Evolutionary conservation across 2,329 filamentous ascomycete genomes (phyloP), one percentile per base, ranked within the genome.

Genomic region (Talaromyces sp.): DNA sequence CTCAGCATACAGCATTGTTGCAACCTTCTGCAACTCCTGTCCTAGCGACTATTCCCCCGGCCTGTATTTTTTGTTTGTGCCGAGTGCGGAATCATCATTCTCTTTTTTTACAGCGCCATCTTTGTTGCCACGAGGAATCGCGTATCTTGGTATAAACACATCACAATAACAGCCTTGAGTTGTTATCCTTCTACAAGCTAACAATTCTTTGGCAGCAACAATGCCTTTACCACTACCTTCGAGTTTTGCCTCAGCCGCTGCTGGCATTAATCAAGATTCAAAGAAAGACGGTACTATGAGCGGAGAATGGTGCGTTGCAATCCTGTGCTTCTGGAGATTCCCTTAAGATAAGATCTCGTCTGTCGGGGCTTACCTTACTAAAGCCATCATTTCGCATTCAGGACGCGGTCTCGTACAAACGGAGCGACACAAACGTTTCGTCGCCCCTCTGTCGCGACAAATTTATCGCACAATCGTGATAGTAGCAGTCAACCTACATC

Each of bases 171-270:
- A 70, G 60, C 58, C 64, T 48, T 39, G 11, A n/a, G 19, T 37
- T 13, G 47, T 3, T 9, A 63, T 47, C 66, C 67, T 54, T 39
- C 19, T 68, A 66, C 68, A 68, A 69, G 69, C 70, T 66, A 66
- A 67, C 68, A 63, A 52, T 68, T 71, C 68, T 61, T 67, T 67
- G 66, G 67, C 64, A 68, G 65, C 54, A 47, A 67, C 65, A 73
- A 85, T 92, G 90, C 86, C 89, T 82, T 87, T 88, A 77, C 88
- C 90, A 82, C 85, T 92, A 78, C 88, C 90, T 73, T 92, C 90
- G 72, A 93, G 89, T 84, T 93, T 93, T 81, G 90, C 90, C 77
- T 92, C 90, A 75, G 90, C 90, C 73, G 90, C 90, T 71, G 90
- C 90, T 76, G 90, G 90, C 78, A 90, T 91, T 78, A 88, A 84